Conservation (phyloP, 495 filamentous ascomycete genomes). For the Schizothecium vesticola region DNA sequence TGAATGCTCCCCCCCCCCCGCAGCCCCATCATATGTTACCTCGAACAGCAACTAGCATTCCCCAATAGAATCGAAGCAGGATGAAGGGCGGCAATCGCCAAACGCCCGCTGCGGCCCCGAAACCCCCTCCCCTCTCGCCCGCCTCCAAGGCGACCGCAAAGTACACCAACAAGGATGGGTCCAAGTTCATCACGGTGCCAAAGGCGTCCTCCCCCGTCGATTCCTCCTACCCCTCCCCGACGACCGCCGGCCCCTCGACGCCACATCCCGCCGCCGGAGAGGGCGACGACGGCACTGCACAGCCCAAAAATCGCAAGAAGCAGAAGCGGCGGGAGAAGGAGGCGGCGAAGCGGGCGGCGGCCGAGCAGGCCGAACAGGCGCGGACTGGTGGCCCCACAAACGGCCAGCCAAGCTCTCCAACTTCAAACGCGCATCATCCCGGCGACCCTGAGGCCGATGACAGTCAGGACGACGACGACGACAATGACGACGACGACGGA, state of each 20-base stretch:
- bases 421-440: slow-evolving; percentile 27
- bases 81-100: slow-evolving; percentile 52
- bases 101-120: slow-evolving; percentile 32
- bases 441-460: slow-evolving; percentile 26
- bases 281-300: slow-evolving; percentile 28
- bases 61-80: slow-evolving; percentile 20
- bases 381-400: slow-evolving; percentile 30
- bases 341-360: slow-evolving; percentile 58
- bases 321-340: slow-evolving; percentile 80
- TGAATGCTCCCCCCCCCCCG: background rate
- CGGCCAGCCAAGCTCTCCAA: slow-evolving; percentile 34
- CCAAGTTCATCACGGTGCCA: slow-evolving; percentile 63
- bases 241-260: slow-evolving; percentile 26
- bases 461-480: slow-evolving; percentile 26
- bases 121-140: slow-evolving; percentile 34
- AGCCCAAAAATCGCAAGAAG: slow-evolving; percentile 81
- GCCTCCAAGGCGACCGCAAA: slow-evolving; percentile 46
- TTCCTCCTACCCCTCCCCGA: slow-evolving; percentile 46
- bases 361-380: slow-evolving; percentile 27
- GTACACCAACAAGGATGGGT: slow-evolving; percentile 62
- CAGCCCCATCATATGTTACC: slow-evolving; percentile 27
- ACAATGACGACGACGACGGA: background rate
- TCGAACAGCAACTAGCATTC: slow-evolving; percentile 22
- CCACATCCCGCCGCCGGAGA: slow-evolving; percentile 18
- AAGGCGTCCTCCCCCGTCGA: slow-evolving; percentile 49